A percentile compares a stretch with the other conserved stretches of the same genome.
These are phyloP conservation scores for Sicyos edulis DNA, from an alignment of 306 rosid genomes.

Conservation along the genomic window DNA sequence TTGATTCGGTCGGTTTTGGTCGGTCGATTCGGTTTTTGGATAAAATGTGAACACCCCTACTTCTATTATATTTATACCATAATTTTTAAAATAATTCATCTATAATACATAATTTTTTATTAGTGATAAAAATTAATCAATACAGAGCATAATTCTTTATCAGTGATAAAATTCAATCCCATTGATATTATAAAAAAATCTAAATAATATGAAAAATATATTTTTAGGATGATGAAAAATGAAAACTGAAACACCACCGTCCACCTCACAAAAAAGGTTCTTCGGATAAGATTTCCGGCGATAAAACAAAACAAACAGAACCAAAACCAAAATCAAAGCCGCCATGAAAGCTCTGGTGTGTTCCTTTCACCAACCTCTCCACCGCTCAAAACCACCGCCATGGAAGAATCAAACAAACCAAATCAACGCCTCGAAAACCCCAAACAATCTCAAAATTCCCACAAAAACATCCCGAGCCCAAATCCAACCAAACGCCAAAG, in stretches of 20 bases:
- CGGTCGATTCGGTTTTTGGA: no score
- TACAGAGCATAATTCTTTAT: no score
- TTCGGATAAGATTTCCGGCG: slow-evolving; percentile 48
- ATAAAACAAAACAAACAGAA: slow-evolving; percentile 24
- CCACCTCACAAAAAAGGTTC: slow-evolving; percentile 20
- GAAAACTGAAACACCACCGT: slow-evolving; percentile 25
- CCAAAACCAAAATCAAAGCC: neutral
- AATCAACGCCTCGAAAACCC: slow-evolving; percentile 23
- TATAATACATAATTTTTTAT: no score
- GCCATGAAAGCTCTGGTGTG: slow-evolving; percentile 55
- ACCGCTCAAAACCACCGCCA: slow-evolving; percentile 36
- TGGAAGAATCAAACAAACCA: slow-evolving; percentile 42
- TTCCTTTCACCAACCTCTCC: slow-evolving; percentile 32
- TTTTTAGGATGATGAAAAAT: no score
- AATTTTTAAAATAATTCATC: no score
- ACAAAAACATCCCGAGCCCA: neutral
- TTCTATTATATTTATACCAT: no score
- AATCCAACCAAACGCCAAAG: slow-evolving; percentile 46
- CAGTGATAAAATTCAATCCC: no score
- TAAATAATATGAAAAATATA: no score
- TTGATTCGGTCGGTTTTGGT: no score
- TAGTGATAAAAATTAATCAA: no score
- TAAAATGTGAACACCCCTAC: no score
- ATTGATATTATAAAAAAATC: no score
- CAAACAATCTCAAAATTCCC: slow-evolving; percentile 13